Evolutionary conservation across 1,284 basidiomycete genomes (phyloP).

Genomic region (Coniferiporia sulphurascens): DNA sequence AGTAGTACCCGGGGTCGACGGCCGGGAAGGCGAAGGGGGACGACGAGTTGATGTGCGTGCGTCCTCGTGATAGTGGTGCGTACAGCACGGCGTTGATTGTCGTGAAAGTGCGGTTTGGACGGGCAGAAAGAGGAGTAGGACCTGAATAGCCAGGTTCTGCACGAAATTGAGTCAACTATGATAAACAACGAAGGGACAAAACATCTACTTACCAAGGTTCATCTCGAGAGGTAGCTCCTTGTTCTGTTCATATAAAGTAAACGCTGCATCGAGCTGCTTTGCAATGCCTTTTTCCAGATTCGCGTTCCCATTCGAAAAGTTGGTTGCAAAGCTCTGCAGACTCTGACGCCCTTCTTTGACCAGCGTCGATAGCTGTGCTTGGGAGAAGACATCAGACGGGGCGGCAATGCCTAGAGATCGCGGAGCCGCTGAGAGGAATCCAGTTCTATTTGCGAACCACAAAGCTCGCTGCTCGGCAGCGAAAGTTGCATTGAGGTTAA

Average conservation of each 20-base stretch:
- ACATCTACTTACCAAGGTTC: conserved; percentile 11
- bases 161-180: not conserved
- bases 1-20: conserved; percentile 19
- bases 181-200: not conserved
- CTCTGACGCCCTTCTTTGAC: conserved; percentile 4
- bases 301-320: conserved; percentile 18
- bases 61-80: conserved; percentile 18
- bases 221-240: conserved; percentile 17
- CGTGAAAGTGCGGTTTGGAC: conserved; percentile 17
- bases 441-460: conserved; percentile 19
- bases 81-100: conserved; percentile 18
- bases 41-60: conserved; percentile 17
- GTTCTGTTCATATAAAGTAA: conserved; percentile 11
- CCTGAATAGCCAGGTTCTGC: conserved; percentile 19
- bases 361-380: conserved; percentile 6
- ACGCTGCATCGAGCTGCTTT: conserved; percentile 8
- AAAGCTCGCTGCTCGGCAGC: conserved; percentile 13
- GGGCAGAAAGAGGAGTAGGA: conserved; percentile 11
- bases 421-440: conserved; percentile 17
- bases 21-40: conserved; percentile 5
- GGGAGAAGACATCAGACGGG: conserved; percentile 14
- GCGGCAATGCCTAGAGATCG: conserved; percentile 17
- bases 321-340: conserved; percentile 1
- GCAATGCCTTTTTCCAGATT: conserved; percentile 17
- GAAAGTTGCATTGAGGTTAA: conserved; percentile 17